Evolutionary conservation across 768 basidiomycete species (phyloP), one percentile per base, ranked within the genome.

Genomic region (Sporobolomyces pararoseus): DNA sequence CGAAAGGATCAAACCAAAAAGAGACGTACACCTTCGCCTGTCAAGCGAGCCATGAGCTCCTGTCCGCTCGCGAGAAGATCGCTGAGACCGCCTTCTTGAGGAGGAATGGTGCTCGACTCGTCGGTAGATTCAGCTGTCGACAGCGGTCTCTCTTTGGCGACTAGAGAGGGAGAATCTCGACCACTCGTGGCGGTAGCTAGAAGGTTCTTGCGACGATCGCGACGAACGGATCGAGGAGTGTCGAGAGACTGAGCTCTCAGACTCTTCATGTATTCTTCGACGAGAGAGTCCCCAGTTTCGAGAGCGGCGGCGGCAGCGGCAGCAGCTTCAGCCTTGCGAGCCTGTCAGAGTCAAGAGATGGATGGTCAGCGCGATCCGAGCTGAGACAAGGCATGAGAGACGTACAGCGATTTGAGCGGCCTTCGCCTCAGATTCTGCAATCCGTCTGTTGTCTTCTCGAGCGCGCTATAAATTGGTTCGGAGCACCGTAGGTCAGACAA

Each of bases 231-330:
- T 3, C 70, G 65, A 0, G 65, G 70, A 53, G 65, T 63, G 44
- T 60, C 52, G 54, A 74, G 51, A 7, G 66, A 63, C n/a, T 63
- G 65, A 27, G 66, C 73, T 23, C 65, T 37, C 7, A 74, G 58
- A 39, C 47, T n/a, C 42, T 63, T 69, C 52, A 74, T 61, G 39
- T 46, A 39, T 39, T 74, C 69, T 9, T 74, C 73, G 53, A 74
- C 69, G 35, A 74, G 63, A 6, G 63, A 59, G 37, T 70, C 66
- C 57, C 66, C 63, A 3, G 42, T 25, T 16, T 53, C 60, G n/a
- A 63, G 61, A 0, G 42, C 55, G 4, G 60, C 49, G 3, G 68
- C 68, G 19, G 61, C 65, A 1, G 63, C 66, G 1, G 68, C 65
- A 17, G 39, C 61, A 3, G 65, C 65, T 39, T 70, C 62, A 21